Evolutionary conservation across 2,329 filamentous ascomycete species (phyloP), one percentile per base, ranked within the genome.

Genomic region (Elsinoe perseae): DNA sequence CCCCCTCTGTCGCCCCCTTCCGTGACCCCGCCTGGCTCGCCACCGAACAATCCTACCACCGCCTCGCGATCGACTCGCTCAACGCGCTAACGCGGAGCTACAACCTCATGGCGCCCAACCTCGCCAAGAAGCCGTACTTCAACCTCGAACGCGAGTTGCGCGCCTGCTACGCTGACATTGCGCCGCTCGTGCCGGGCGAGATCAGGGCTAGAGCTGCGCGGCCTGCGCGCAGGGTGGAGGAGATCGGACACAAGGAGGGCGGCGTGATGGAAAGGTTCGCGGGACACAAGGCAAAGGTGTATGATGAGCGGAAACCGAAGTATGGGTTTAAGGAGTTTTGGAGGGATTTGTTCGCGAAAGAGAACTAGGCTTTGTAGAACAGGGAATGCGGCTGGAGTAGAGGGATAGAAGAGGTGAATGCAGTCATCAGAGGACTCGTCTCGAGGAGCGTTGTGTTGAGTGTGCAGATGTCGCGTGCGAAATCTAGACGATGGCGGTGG

Each of bases 101-200:
- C 75, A 97, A 97, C 64, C 80, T 97, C 2, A 92, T 95, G 83
- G 92, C 93, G 0, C 93, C 93, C 0, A 85, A 89, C 56, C 78
- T 95, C 1, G 91, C 92, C 2, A 95, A 93, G 72, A 95, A 95
- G 70, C 89, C 92, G 0, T 97, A 97, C 70, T 90, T 89, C 66
- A 84, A 79, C 1, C 80, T 97, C 6, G 82, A 90, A 43, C 82
- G 92, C 50, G 93, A 98, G 71, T 77, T 97, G 14, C 79, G 78
- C 27, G 77, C 81, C 2, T 96, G 91, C 68, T 97, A 84, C 66
- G 86, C 89, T 0, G 91, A 95, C 59, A 85, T 95, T 1, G 92
- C 92, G 5, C 89, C 89, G 0, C 75, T 79, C 46, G 70, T 97
- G 3, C 81, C 89, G 0, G 76, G 79, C 1, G 84, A 84, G 60